A percentile compares a stretch with the other conserved stretches of the same genome.
phyloP scores from a whole-genome alignment of 768 basidiomycete genomes.

The Postia placenta region DNA sequence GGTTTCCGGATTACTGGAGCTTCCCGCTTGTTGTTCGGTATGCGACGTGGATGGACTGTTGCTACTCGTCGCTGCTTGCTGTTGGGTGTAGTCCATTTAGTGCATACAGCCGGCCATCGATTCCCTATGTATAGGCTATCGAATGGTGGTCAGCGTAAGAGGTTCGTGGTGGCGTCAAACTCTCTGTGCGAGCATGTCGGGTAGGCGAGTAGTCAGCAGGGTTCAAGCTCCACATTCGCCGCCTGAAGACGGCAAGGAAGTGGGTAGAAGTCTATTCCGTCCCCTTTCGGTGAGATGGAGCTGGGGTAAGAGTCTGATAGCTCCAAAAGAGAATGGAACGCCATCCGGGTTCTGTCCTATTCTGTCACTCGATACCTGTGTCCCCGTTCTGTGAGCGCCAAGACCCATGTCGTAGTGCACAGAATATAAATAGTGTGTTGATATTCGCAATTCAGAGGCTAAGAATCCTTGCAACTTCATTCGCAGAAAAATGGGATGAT shows the following conservation, averaged over 20 bases:
- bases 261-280: no score
- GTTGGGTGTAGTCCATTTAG: constrained; percentile 92
- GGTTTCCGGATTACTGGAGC: constrained; percentile 38
- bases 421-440: no score
- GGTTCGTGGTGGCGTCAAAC: constrained; percentile 6
- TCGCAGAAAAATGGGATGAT: no score
- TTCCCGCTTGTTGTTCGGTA: constrained; percentile 29
- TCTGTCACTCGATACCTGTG: no score
- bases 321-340: no score
- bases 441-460: no score
- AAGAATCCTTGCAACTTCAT: no score
- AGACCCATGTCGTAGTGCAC: no score
- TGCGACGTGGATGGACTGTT: constrained; percentile 48
- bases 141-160: constrained; percentile 9
- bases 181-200: not conserved
- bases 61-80: constrained; percentile 63
- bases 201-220: not conserved
- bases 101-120: constrained; percentile 85
- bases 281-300: no score
- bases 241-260: not conserved
- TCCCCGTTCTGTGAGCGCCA: no score
- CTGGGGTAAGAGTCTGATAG: not conserved
- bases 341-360: no score
- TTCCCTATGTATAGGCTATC: constrained; percentile 22
- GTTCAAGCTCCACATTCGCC: constrained; percentile 1